Percentiles rank a stretch among this genome's conserved stretches.
These are phyloP conservation scores for Anthracocystis panici-leucophaei DNA, from an alignment of 1,284 basidiomycete genomes.

Conservation along the genomic window DNA sequence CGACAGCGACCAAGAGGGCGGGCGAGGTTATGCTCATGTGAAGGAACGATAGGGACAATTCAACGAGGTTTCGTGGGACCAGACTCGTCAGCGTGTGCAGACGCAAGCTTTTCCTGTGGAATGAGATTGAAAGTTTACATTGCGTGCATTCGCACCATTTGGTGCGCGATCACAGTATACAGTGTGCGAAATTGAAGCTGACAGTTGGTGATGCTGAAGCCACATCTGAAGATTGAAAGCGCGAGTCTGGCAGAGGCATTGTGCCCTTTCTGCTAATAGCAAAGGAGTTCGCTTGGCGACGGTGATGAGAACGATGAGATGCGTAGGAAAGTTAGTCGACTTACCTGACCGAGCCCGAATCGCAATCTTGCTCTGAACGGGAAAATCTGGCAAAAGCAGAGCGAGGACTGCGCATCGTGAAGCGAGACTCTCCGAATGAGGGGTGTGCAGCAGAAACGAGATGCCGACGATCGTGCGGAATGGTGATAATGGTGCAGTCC, in stretches of 20 bases:
- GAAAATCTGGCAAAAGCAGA: no score
- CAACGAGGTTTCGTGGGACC: not conserved
- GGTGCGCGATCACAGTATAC: not conserved
- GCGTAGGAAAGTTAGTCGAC: not conserved
- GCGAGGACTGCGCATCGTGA: no score
- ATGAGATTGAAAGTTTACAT: not conserved
- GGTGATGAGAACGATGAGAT: not conserved
- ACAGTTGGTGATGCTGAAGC: not conserved
- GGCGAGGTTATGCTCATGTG: constrained; percentile 22
- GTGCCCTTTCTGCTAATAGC: constrained; percentile 10
- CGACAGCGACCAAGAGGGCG: not conserved
- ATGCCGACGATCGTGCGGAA: no score
- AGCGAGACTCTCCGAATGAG: no score
- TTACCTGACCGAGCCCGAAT: not conserved
- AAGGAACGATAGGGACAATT: not conserved
- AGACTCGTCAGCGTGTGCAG: not conserved
- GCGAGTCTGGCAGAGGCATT: constrained; percentile 11
- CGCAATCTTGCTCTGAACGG: no score
- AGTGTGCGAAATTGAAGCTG: not conserved
- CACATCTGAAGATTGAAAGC: not conserved
- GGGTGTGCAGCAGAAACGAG: no score
- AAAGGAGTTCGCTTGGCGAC: not conserved
- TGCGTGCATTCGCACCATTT: not conserved
- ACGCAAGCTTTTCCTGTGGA: not conserved
- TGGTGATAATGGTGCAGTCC: not conserved